phyloP scores from a whole-genome alignment of 345 rosid genomes.

The Pistacia integerrima region DNA sequence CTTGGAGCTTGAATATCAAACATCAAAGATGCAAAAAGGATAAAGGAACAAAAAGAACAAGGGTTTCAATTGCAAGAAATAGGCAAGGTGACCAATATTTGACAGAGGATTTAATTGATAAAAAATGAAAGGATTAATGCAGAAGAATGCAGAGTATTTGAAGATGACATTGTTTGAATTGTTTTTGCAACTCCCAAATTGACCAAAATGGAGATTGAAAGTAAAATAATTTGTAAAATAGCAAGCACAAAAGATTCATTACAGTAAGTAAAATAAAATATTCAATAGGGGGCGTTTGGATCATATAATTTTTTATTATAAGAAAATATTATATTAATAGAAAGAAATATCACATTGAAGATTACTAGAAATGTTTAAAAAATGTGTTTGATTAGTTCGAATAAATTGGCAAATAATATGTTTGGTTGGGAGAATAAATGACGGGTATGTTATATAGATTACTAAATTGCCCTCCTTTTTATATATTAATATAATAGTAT shows the following conservation, averaged over 20 bases:
- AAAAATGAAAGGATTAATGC: not conserved
- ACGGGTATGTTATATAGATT: too few species aligned
- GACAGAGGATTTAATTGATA: not conserved
- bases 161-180: not conserved
- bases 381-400: too few species aligned
- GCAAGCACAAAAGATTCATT: not conserved
- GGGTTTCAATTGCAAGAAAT: not conserved
- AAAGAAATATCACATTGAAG: too few species aligned
- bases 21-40: slow-evolving; percentile 2
- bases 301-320: too few species aligned
- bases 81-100: not conserved
- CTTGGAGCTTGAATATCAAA: not conserved
- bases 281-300: not conserved
- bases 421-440: too few species aligned
- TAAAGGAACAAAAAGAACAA: not conserved
- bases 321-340: too few species aligned
- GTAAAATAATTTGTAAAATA: not conserved
- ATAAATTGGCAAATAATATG: too few species aligned
- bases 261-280: not conserved
- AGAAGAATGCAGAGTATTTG: not conserved
- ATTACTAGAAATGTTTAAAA: too few species aligned
- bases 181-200: not conserved
- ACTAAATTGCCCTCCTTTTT: too few species aligned
- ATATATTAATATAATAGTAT: too few species aligned
- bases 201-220: not conserved